Evolutionary conservation across 1,284 basidiomycete genomes (phyloP).

Genomic region (Cryptococcus depauperatus): DNA sequence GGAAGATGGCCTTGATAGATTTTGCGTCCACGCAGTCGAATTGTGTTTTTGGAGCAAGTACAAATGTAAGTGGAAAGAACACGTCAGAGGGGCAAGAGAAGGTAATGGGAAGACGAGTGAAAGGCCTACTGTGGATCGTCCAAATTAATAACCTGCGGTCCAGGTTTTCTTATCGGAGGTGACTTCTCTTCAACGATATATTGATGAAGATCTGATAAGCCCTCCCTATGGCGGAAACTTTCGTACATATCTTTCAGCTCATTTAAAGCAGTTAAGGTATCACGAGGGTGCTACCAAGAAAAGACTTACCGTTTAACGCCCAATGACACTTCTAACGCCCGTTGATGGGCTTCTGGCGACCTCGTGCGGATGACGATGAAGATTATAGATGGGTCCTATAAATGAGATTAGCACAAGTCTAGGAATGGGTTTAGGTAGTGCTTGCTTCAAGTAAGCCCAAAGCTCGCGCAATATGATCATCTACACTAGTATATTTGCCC

Average conservation of each 20-base stretch:
- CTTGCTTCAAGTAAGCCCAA: constrained; percentile 31
- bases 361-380: constrained; percentile 39
- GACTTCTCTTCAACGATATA: constrained; percentile 35
- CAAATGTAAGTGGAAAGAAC: neutral
- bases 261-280: too few relatives aligned
- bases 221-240: constrained; percentile 38
- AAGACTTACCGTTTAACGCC: constrained; percentile 34
- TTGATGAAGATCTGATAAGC: constrained; percentile 35
- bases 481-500: constrained; percentile 24
- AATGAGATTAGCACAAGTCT: neutral
- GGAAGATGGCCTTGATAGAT: too few relatives aligned
- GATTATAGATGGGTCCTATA: constrained; percentile 31
- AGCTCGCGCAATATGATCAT: constrained; percentile 29
- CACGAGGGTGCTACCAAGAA: neutral
- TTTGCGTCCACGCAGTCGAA: too few relatives aligned
- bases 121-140: constrained; percentile 20
- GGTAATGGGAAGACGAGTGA: constrained; percentile 8
- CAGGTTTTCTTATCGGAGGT: constrained; percentile 8
- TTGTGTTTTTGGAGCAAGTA: too few relatives aligned
- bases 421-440: neutral
- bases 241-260: too few relatives aligned
- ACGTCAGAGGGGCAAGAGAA: neutral
- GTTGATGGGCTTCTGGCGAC: constrained; percentile 26
- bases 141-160: constrained; percentile 38
- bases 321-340: constrained; percentile 37